Evolutionary conservation across 2,329 filamentous ascomycete genomes (phyloP), one percentile per base, ranked within the genome.

Genomic region (Phialemonium atrogriseum): DNA sequence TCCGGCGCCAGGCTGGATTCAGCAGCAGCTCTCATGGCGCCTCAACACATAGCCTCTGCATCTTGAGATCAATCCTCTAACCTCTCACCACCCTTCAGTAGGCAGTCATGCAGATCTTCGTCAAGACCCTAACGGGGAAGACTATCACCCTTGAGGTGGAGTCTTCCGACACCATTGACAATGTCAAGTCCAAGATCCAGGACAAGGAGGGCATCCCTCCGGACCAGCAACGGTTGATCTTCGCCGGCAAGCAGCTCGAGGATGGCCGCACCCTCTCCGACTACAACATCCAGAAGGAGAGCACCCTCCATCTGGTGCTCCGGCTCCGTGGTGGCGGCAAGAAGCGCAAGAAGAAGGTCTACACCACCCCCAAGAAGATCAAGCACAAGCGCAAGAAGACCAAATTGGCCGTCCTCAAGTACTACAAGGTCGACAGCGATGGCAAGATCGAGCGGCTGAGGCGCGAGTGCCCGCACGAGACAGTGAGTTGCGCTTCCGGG

Each of bases 321-420:
- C 86, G 91, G 63, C 87, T 98, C 43, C 91, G 89, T 78, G 91
- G 91, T 77, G 91, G 89, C 68, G 88, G 69, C 63, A 98, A 98
- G 87, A 95, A 96, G 85, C 81, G 93, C 70, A 98, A 98, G 86
- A 94, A 94, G 87, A 98, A 98, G 88, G 91, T 98, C 54, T 98
- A 98, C 84, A 96, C 86, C 65, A 98, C 91, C 59, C 91, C 91
- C 67, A 98, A 98, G 88, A 98, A 98, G 87, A 98, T 98, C 84
- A 98, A 98, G 91, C 91, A 98, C 83, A 98, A 98, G 88, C 84
- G 87, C 77, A 98, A 96, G 87, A 98, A 98, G 89, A 94, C 84
- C 80, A 98, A 98, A 84, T 75, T 98, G 67, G 91, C 91, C 59
- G 89, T 98, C 54, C 88, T 98, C 68, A 98, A 98, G 83, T 98